Evolutionary conservation across 768 basidiomycete species (phyloP), one percentile per base, ranked within the genome.

Genomic region (Psilocybe cyanescens): DNA sequence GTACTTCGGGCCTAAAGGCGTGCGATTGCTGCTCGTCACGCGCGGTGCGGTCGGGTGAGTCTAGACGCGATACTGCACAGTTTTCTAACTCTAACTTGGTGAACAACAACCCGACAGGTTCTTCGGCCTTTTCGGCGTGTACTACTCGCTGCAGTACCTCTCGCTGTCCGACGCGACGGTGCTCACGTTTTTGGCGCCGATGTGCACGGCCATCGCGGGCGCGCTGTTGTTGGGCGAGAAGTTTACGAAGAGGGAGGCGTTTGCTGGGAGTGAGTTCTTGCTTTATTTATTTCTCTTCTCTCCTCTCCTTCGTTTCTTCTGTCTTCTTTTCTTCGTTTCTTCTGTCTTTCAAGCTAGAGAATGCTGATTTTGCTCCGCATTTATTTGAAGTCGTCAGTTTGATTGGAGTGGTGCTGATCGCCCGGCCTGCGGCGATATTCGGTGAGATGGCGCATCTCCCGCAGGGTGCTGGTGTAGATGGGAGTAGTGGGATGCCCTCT

Each of bases 161-260:
- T 89, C 90, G 0, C 78, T 95, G 0, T 89, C 90, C 1, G 94
- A 95, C 70, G 85, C 91, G 0, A 88, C 86, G 0, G 89, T 91
- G 4, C 75, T 97, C 50, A 86, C 87, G 0, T 95, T 94, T 76
- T 77, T 95, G 3, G 72, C 82, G 0, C 94, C 94, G 0, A 81
- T 88, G 55, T 79, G 79, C 44, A 89, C 87, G 0, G 86, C 85
- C 0, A 70, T 91, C 7, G 75, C 86, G 5, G 92, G 86, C 3
- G 83, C 83, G 12, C 65, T 90, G 1, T 45, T 71, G 11, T 78
- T 91, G 16, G 81, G 83, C 28, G 94, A 95, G 66, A 71, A 68
- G 0, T 82, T 90, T 62, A 79, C 81, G 2, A 73, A 72, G 51
- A 80, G 75, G 61, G 86, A 92, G 70, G 80, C 82, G 4, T 47